These are phyloP conservation scores for Wickerhamomyces hampshirensis DNA, from an alignment of 805 yeast genomes.

Conservation along the genomic window DNA sequence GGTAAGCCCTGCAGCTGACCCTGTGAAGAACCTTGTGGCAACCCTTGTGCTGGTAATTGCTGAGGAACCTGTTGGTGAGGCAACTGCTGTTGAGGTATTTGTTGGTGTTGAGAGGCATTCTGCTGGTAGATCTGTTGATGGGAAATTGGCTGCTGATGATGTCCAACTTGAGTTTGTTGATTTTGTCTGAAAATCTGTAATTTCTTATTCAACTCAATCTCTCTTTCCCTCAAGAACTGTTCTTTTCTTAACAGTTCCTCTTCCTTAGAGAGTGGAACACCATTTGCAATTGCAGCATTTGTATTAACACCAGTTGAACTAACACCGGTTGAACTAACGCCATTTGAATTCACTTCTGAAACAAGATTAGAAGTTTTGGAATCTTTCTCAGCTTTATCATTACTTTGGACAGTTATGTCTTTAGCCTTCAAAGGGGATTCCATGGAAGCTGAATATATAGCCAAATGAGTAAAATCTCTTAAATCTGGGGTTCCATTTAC, in stretches of 20 bases:
- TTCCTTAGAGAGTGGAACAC: constrained; percentile 22
- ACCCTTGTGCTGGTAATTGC: neutral
- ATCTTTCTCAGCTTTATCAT: neutral
- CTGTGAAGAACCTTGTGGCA: neutral
- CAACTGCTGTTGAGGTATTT: constrained; percentile 3
- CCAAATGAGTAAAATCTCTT: constrained; percentile 23
- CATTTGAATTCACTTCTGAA: neutral
- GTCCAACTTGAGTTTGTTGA: constrained; percentile 11
- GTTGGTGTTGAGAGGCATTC: constrained; percentile 5
- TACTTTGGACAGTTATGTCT: neutral
- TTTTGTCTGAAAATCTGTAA: constrained; percentile 9
- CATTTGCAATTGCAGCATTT: neutral
- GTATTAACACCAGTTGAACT: neutral
- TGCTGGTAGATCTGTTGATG: constrained; percentile 9
- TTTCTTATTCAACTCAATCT: constrained; percentile 24
- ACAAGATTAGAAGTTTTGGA: neutral
- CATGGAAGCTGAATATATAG: constrained; percentile 17
- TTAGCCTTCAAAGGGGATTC: constrained; percentile 15
- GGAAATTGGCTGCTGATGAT: constrained; percentile 11
- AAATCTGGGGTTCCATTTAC: constrained; percentile 26
- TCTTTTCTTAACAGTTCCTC: constrained; percentile 24
- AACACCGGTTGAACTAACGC: constrained; percentile 1
- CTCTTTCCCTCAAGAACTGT: constrained; percentile 19
- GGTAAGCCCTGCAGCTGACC: too few relatives aligned
- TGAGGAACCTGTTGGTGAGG: neutral